Percentiles rank a stretch among this genome's conserved stretches.
Conservation (phyloP, 1,284 basidiomycete genomes). For the Ceratobasidium papillatum region DNA sequence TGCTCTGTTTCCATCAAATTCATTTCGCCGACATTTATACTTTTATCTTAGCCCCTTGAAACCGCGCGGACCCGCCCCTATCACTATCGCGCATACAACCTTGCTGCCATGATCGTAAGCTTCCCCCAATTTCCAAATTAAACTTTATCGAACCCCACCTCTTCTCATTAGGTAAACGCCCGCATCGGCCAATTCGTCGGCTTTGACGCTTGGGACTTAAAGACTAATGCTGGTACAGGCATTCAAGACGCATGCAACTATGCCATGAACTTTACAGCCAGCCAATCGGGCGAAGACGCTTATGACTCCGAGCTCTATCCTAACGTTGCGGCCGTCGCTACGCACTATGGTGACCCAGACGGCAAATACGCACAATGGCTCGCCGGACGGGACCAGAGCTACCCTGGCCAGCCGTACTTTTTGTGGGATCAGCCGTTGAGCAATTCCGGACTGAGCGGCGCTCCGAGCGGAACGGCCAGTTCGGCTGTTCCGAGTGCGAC, state of each 20-base stretch:
- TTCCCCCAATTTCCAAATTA: not conserved
- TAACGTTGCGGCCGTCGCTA: conserved; percentile 48
- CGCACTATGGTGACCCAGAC: conserved; percentile 39
- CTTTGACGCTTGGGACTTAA: conserved; percentile 60
- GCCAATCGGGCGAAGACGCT: conserved; percentile 52
- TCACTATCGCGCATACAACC: conserved; percentile 46
- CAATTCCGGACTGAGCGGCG: conserved; percentile 19
- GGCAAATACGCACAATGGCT: conserved; percentile 43
- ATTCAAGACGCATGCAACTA: conserved; percentile 68
- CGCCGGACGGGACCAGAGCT: conserved; percentile 52
- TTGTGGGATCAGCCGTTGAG: conserved; percentile 63
- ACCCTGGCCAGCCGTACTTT: conserved; percentile 60
- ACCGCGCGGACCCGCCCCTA: conserved; percentile 43
- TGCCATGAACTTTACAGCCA: conserved; percentile 58
- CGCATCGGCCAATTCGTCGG: conserved; percentile 61
- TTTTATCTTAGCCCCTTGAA: conserved; percentile 56
- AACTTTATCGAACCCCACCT: not conserved
- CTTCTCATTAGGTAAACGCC: conserved; percentile 60
- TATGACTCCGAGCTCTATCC: conserved; percentile 58
- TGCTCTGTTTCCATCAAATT: not conserved
- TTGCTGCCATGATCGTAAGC: conserved; percentile 49
- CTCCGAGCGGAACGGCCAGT: not conserved
- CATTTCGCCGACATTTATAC: conserved; percentile 50
- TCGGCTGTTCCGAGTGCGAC: not conserved
- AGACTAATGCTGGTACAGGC: conserved; percentile 59